Evolutionary conservation across 1,139 yeast species (phyloP), one percentile per base, ranked within the genome.

Genomic region (Taiozyma sp.): DNA sequence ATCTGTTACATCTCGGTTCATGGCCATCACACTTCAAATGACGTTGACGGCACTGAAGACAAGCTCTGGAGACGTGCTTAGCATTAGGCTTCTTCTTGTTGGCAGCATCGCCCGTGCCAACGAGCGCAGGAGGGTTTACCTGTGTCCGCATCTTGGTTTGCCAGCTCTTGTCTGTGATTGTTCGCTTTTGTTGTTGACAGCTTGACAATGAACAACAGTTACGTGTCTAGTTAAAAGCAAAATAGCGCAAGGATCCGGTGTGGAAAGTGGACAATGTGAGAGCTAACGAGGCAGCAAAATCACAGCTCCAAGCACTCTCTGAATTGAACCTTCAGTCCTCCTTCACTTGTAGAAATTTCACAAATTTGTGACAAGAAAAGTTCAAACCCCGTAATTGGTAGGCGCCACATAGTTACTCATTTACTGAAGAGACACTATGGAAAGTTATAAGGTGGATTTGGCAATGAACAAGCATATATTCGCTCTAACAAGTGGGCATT

Each of bases 11-110:
- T 16, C 58, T 58, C 2, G 82, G 81, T n/a, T 68, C 66, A 29
- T 61, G 64, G 1, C 81, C 81, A 52, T 73, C 78, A 58, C 82
- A 78, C 54, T 75, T 76, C 54, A 74, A 59, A 61, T 78, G 82
- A 27, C 79, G 64, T 16, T 71, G 69, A 30, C 82, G 70, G 55
- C 82, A 78, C 55, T 76, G 76, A 39, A 78, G 60, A 58, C 82
- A 78, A 0, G 81, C 82, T 29, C 72, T 58, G 0, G 75, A 69
- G 10, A 71, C 73, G 47, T 73, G 76, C 52, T 70, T 72, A 4
- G 61, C 57, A 22, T 59, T 58, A 14, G 58, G 54, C 45, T 59
- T 56, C 96, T 54, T 97, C 38, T 43, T 46, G 23, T 40, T 2
- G 14, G 14, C 6, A 10, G 41, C 6, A 4, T 16, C 24, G 24